Percentiles rank a stretch among this genome's conserved stretches.
Evolutionary conservation across 2,329 filamentous ascomycete species (phyloP).

Genomic region (Shiraia bambusicola): DNA sequence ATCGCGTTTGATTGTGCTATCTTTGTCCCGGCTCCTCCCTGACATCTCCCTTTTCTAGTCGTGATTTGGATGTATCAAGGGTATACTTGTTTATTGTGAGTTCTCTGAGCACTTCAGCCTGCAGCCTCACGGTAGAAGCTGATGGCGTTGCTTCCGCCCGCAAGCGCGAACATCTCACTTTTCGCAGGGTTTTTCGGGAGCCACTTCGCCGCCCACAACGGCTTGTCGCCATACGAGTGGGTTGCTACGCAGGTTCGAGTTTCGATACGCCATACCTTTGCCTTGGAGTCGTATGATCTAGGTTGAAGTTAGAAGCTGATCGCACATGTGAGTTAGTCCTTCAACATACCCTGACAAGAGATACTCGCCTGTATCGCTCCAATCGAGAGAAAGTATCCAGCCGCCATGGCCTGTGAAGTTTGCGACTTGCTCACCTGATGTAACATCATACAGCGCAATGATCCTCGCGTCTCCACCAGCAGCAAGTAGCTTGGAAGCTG

Average conservation of each 20-base stretch:
- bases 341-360: slow-evolving; percentile 70
- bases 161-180: slow-evolving; percentile 47
- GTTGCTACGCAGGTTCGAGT: slow-evolving; percentile 83
- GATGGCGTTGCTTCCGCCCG: slow-evolving; percentile 40
- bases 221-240: slow-evolving; percentile 75
- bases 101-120: slow-evolving; percentile 25
- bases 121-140: slow-evolving; percentile 45
- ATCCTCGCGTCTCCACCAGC: slow-evolving; percentile 86
- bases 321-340: background rate
- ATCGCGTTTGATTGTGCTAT: background rate
- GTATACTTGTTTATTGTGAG: too few species aligned
- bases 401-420: slow-evolving; percentile 77
- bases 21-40: background rate
- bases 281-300: slow-evolving; percentile 84
- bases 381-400: slow-evolving; percentile 90
- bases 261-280: slow-evolving; percentile 94
- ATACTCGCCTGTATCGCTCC: slow-evolving; percentile 91
- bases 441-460: slow-evolving; percentile 89
- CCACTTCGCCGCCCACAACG: slow-evolving; percentile 45
- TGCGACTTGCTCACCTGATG: slow-evolving; percentile 87
- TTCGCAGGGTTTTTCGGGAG: slow-evolving; percentile 38
- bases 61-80: too few species aligned
- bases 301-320: slow-evolving; percentile 3
- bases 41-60: background rate
- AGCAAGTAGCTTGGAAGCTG: slow-evolving; percentile 78